Base-by-base conservation (phyloP, 2,329 filamentous ascomycete genomes). In the Xylaria sp. region DNA sequence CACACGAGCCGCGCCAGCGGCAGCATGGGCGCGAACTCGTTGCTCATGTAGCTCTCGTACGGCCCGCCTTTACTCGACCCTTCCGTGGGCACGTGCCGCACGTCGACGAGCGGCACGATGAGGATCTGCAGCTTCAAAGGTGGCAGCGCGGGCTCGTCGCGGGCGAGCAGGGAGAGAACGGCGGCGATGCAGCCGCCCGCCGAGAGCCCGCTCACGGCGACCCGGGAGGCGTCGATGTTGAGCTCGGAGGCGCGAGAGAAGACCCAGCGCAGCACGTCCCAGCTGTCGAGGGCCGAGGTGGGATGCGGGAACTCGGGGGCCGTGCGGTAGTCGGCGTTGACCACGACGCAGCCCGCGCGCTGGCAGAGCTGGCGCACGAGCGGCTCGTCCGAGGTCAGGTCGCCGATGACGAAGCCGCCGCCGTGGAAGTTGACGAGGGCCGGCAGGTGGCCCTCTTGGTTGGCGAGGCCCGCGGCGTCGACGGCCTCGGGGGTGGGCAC, bases 271-370 rank as follows among this genome's bases (percentile, higher is more conserved):
- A 86, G 72, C 1, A 81, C 82, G 6, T 81, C 81, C 74, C 83
- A 86, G 59, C 81, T 82, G 75, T 87, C 85, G n/a, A 83, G 80
- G 21, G 84, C 79, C 35, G 78, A 79, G 16, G 81, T 80, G n/a
- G 85, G 85, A 66, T 84, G 86, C 5, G 82, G 76, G 69, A 81
- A 74, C 73, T 87, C 84, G 9, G 85, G 85, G 0, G 85, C 82
- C 1, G 86, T 80, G 4, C 85, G 81, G 72, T 87, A 88, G n/a
- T 76, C 84, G 12, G 87, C 82, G 71, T 86, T 83, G 63, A 88
- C 79, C 32, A 87, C 83, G 16, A 79, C 80, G 32, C 84, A 84
- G 29, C 78, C 77, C 25, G 81, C 81, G 54, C 81, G 77, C 32
- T 78, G 76, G 75, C 81, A 84, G 27, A 86, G 78, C 70, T 85